These are phyloP conservation scores for Malassezia pachydermatis DNA, from an alignment of 1,284 basidiomycete genomes.

Conservation along the genomic window DNA sequence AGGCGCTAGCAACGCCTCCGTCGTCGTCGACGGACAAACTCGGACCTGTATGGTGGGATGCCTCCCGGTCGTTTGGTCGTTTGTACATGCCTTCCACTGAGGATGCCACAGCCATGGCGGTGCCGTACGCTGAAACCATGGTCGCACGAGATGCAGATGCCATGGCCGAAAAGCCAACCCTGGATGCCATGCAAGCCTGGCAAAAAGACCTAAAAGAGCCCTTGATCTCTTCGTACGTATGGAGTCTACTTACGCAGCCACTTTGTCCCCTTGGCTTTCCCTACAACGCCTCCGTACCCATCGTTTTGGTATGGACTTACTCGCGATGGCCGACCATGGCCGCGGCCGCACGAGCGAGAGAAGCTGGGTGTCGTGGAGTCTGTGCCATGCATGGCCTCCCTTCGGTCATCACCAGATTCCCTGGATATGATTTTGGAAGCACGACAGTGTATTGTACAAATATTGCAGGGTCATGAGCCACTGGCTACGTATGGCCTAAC, in stretches of 20 bases:
- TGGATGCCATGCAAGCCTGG: neutral
- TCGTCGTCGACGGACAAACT: too few species aligned
- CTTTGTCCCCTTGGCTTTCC: conserved; percentile 30
- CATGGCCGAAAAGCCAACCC: conserved; percentile 6
- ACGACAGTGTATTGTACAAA: conserved; percentile 20
- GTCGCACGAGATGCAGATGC: conserved; percentile 14
- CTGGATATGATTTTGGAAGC: conserved; percentile 22
- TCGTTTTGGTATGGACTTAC: conserved; percentile 25
- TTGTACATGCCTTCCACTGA: too few species aligned
- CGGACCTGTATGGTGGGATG: conserved; percentile 9
- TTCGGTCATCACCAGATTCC: conserved; percentile 25
- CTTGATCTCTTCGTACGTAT: conserved; percentile 1
- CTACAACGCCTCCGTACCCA: conserved; percentile 25
- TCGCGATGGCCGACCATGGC: conserved; percentile 8
- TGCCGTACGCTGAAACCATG: conserved; percentile 8
- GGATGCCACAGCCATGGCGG: neutral
- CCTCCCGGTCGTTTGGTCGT: neutral
- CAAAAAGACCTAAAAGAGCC: neutral
- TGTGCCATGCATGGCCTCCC: conserved; percentile 25
- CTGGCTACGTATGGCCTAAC: conserved; percentile 28
- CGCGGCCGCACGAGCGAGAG: neutral
- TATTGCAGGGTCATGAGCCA: conserved; percentile 27
- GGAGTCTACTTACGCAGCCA: conserved; percentile 8
- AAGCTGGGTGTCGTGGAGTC: conserved; percentile 13
- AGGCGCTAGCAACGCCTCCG: neutral